Evolutionary conservation across 768 basidiomycete species (phyloP).

Genomic region (Mrakia hoshinonis): DNA sequence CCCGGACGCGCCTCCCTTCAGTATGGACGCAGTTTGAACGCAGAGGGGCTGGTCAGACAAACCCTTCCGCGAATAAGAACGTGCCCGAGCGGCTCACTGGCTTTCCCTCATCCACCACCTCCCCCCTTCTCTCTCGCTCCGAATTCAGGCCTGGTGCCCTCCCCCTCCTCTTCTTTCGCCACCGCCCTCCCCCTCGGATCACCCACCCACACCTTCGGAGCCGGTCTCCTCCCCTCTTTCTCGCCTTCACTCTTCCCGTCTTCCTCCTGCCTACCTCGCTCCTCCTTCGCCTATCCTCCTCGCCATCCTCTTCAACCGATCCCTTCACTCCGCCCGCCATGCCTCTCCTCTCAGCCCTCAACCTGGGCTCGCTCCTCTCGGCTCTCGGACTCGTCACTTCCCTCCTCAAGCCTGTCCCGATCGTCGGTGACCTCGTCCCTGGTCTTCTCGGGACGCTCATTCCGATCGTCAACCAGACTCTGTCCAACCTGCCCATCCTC

Average conservation of each 20-base stretch:
- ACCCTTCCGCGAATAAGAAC: neutral
- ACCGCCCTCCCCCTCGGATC: no score
- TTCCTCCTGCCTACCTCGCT: no score
- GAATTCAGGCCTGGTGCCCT: constrained; percentile 1
- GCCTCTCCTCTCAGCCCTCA: constrained; percentile 17
- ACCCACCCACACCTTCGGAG: neutral
- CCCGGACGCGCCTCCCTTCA: no score
- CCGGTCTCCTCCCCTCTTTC: neutral
- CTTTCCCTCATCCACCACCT: neutral
- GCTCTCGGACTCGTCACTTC: constrained; percentile 14
- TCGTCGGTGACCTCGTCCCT: constrained; percentile 13
- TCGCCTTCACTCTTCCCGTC: no score
- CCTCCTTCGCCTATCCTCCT: neutral
- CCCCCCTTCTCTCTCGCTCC: neutral
- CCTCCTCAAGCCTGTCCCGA: constrained; percentile 18
- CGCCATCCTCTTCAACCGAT: no score
- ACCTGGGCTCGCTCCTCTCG: constrained; percentile 1
- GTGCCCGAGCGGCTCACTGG: neutral
- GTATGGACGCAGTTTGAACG: no score
- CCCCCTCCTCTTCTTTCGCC: neutral
- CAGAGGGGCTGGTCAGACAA: neutral
- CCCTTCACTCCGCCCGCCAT: no score
- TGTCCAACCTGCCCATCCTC: constrained; percentile 8
- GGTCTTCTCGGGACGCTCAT: constrained; percentile 2
- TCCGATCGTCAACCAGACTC: constrained; percentile 4